Conservation (phyloP, 768 basidiomycete species). For the Cantharellus cinnabarinus region DNA sequence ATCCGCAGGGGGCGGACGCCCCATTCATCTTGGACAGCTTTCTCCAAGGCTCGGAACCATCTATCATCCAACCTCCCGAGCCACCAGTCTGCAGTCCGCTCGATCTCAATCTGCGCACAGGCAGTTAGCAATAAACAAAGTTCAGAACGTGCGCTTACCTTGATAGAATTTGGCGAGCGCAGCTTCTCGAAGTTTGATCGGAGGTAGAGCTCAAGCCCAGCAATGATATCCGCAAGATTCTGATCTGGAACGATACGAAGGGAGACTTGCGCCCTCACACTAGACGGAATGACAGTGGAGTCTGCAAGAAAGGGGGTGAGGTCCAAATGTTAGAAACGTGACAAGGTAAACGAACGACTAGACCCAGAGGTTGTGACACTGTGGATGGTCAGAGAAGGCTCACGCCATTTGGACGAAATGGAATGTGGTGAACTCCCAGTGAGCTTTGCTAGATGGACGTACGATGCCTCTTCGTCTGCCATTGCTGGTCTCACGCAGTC, state of each 20-base stretch:
- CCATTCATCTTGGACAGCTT: conserved; percentile 75
- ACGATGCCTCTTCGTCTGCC: conserved; percentile 43
- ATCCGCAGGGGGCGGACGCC: conserved; percentile 66
- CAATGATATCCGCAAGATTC: conserved; percentile 46
- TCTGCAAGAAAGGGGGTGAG: conserved; percentile 18
- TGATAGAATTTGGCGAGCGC: conserved; percentile 47
- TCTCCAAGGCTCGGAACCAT: conserved; percentile 75
- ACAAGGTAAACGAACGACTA: conserved; percentile 29
- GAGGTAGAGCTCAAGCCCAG: conserved; percentile 39
- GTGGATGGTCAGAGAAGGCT: conserved; percentile 80
- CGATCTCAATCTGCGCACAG: conserved; percentile 40
- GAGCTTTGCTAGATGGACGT: conserved; percentile 45
- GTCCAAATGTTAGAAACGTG: neutral
- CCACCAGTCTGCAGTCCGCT: conserved; percentile 91
- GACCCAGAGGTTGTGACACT: conserved; percentile 68
- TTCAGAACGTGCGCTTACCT: conserved; percentile 24
- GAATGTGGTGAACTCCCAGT: conserved; percentile 47
- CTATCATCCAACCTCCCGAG: conserved; percentile 65
- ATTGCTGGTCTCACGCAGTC: conserved; percentile 55
- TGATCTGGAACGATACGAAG: conserved; percentile 92
- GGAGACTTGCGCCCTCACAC: conserved; percentile 68
- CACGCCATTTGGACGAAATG: conserved; percentile 65
- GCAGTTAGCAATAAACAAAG: conserved; percentile 4
- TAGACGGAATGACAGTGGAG: conserved; percentile 73
- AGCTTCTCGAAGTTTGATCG: conserved; percentile 34